Conservation (phyloP, 2,329 filamentous ascomycete genomes). For the Tolypocladium endophyticum region DNA sequence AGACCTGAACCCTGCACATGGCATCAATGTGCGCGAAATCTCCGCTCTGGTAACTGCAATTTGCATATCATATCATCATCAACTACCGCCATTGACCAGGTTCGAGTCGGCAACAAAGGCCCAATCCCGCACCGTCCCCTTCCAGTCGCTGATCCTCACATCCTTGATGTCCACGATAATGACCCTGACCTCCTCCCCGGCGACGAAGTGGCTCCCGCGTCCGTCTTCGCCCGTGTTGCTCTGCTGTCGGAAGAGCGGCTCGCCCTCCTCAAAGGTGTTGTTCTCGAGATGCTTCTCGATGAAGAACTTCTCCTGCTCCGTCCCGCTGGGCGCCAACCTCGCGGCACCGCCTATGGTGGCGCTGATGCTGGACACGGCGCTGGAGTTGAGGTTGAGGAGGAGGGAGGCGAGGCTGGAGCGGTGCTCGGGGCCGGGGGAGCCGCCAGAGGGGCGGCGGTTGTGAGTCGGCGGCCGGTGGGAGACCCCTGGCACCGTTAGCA, state of each 20-base stretch:
- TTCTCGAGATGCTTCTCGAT: constrained; percentile 78
- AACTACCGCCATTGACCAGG: constrained; percentile 28
- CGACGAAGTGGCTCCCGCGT: constrained; percentile 58
- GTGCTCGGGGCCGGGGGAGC: constrained; percentile 52
- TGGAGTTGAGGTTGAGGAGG: constrained; percentile 83
- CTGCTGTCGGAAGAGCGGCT: constrained; percentile 19
- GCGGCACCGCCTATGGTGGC: constrained; percentile 91
- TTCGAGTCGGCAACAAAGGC: constrained; percentile 29
- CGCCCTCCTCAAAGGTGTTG: constrained; percentile 66
- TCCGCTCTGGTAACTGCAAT: neutral
- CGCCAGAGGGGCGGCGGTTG: constrained; percentile 44
- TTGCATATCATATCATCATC: neutral
- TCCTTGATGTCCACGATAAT: constrained; percentile 77
- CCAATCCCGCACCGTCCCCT: constrained; percentile 83
- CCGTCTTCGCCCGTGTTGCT: constrained; percentile 36
- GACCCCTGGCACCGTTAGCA: constrained; percentile 46
- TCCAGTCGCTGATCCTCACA: constrained; percentile 87
- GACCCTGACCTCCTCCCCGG: constrained; percentile 74
- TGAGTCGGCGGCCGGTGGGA: constrained; percentile 80
- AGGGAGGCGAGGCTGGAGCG: constrained; percentile 71
- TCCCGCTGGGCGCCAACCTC: constrained; percentile 58
- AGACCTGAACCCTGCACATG: neutral
- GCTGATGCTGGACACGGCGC: constrained; percentile 76
- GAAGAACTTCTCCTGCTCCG: constrained; percentile 77
- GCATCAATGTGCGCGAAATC: neutral